phyloP scores from a whole-genome alignment of 768 basidiomycete species.

The Lactarius quietus region DNA sequence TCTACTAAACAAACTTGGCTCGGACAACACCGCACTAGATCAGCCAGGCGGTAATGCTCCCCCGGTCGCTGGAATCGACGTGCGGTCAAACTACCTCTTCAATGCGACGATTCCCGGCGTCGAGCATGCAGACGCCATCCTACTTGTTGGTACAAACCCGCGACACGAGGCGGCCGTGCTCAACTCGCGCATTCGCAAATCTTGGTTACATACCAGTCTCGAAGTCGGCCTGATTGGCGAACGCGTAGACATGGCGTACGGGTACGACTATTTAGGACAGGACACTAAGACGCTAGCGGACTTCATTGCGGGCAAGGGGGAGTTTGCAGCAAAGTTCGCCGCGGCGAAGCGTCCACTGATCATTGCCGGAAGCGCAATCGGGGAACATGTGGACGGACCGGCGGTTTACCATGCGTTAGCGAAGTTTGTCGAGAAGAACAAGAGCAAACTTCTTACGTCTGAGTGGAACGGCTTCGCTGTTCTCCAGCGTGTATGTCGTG shows the following conservation, averaged over 20 bases:
- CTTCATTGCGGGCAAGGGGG: slow-evolving; percentile 72
- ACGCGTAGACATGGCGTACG: slow-evolving; percentile 86
- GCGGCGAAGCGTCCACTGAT: slow-evolving; percentile 88
- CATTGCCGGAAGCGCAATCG: slow-evolving; percentile 84
- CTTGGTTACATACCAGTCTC: slow-evolving; percentile 82
- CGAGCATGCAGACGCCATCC: slow-evolving; percentile 87
- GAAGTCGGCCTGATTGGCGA: slow-evolving; percentile 91
- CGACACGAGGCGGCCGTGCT: slow-evolving; percentile 96
- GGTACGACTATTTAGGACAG: slow-evolving; percentile 86
- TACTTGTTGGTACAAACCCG: slow-evolving; percentile 95
- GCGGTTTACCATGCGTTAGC: slow-evolving; percentile 73
- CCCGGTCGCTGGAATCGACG: slow-evolving; percentile 79
- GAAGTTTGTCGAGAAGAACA: slow-evolving; percentile 77
- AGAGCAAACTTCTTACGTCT: slow-evolving; percentile 68
- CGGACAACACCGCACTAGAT: slow-evolving; percentile 89
- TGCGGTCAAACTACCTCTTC: slow-evolving; percentile 96
- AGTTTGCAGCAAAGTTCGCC: slow-evolving; percentile 84
- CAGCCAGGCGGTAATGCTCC: slow-evolving; percentile 59
- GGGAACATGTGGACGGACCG: slow-evolving; percentile 81
- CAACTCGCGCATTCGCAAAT: slow-evolving; percentile 95
- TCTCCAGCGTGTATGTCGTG: slow-evolving; percentile 74
- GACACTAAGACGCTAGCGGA: slow-evolving; percentile 70
- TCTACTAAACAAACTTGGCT: slow-evolving; percentile 86
- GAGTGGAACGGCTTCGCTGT: slow-evolving; percentile 97
- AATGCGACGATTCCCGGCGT: slow-evolving; percentile 89